Conservation (phyloP, 2,329 filamentous ascomycete genomes). For the Sclerotinia glacialis region DNA sequence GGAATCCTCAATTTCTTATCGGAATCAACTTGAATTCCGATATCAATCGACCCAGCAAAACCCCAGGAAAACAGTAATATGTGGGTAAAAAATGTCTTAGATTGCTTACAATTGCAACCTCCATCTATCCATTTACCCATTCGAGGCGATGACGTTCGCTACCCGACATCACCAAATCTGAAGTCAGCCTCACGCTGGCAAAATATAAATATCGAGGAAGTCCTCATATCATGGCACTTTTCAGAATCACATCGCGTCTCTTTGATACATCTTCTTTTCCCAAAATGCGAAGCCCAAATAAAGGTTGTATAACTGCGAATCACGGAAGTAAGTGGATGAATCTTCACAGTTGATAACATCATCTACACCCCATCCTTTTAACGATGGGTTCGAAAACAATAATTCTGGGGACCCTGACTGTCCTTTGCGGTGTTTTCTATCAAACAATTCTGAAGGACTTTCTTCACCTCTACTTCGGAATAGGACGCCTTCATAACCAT, state of each 20-base stretch:
- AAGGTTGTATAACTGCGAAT: background rate
- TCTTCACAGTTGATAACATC: background rate
- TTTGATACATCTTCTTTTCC: background rate
- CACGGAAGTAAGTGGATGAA: background rate
- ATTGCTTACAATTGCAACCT: too few species aligned
- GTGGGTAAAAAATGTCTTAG: too few species aligned
- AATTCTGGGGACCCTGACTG: background rate
- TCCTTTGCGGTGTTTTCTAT: constrained; percentile 30
- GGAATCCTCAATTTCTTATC: too few species aligned
- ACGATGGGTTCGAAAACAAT: background rate
- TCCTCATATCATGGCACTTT: background rate
- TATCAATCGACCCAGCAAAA: too few species aligned
- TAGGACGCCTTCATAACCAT: constrained; percentile 36
- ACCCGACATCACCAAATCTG: too few species aligned
- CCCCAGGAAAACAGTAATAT: too few species aligned
- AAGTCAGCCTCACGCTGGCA: background rate
- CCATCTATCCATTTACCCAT: too few species aligned
- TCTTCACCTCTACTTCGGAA: constrained; percentile 37
- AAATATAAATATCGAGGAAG: background rate
- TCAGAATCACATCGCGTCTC: background rate
- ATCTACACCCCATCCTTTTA: background rate
- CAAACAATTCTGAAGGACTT: constrained; percentile 37
- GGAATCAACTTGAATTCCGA: too few species aligned
- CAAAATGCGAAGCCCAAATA: background rate
- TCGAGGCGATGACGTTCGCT: too few species aligned